Evolutionary conservation across 805 yeast species (phyloP).

Genomic region (Candida ipomoeae): DNA sequence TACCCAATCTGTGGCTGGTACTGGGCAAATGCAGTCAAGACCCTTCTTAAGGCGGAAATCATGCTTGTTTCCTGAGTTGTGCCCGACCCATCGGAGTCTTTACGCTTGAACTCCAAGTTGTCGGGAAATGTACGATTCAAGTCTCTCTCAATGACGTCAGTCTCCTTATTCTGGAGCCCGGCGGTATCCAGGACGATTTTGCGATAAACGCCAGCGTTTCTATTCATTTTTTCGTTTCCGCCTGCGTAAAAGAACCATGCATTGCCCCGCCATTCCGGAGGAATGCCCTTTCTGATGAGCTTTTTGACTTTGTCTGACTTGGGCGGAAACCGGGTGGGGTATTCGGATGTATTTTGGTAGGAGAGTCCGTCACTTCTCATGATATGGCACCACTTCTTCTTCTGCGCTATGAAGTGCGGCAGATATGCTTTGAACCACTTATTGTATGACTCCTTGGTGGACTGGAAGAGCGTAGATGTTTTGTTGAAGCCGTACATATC

Average conservation of each 20-base stretch:
- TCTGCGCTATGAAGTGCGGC: slow-evolving; percentile 57
- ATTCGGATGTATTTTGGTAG: slow-evolving; percentile 20
- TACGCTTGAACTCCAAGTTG: slow-evolving; percentile 65
- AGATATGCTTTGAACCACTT: slow-evolving; percentile 73
- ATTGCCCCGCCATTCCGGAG: slow-evolving; percentile 95
- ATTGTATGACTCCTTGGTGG: slow-evolving; percentile 57
- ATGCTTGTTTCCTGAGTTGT: slow-evolving; percentile 50
- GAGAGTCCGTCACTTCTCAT: slow-evolving; percentile 66
- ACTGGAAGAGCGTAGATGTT: slow-evolving; percentile 41
- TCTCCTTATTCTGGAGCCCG: slow-evolving; percentile 59
- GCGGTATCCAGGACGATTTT: slow-evolving; percentile 57
- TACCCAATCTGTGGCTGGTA: slow-evolving; percentile 90
- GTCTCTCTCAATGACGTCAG: slow-evolving; percentile 93
- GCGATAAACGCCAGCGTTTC: slow-evolving; percentile 72
- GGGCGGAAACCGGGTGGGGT: slow-evolving; percentile 69
- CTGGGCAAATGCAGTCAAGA: slow-evolving; percentile 75
- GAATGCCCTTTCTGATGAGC: slow-evolving; percentile 85
- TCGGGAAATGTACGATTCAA: slow-evolving; percentile 94
- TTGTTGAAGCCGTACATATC: slow-evolving; percentile 91
- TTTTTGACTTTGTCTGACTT: slow-evolving; percentile 74
- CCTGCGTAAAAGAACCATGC: slow-evolving; percentile 96
- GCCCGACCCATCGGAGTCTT: slow-evolving; percentile 2
- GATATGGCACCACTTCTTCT: slow-evolving; percentile 70
- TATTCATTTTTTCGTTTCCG: slow-evolving; percentile 69
- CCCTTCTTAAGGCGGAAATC: slow-evolving; percentile 72